A percentile compares a stretch with the other conserved stretches of the same genome.
phyloP scores from a whole-genome alignment of 2,329 filamentous ascomycete species.

The Fulvia fulva region DNA sequence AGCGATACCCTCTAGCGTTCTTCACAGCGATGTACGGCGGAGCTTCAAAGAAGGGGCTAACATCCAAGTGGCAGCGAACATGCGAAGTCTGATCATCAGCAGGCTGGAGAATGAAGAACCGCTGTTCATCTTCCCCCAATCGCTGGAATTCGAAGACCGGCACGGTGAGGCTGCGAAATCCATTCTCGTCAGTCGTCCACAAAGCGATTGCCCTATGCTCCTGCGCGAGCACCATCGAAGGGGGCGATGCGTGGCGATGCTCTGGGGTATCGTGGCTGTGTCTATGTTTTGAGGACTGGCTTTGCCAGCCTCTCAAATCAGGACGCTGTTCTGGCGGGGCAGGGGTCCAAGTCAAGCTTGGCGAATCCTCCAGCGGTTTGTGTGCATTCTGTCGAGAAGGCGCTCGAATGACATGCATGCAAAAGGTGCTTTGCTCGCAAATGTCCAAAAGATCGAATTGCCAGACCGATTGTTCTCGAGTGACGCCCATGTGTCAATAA shows the following conservation, averaged over 20 bases:
- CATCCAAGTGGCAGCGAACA: not conserved
- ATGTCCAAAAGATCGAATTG: no score
- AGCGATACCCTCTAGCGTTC: constrained; percentile 7
- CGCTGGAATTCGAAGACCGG: not conserved
- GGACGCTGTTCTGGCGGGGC: no score
- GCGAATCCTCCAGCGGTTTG: not conserved
- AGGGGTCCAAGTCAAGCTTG: not conserved
- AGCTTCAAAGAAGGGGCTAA: not conserved
- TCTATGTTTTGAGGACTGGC: not conserved
- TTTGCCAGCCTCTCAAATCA: not conserved
- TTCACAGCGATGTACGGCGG: constrained; percentile 5
- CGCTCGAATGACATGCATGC: no score
- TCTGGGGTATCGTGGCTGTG: not conserved
- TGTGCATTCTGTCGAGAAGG: no score
- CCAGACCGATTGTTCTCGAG: no score
- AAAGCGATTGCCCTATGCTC: not conserved
- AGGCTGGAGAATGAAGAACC: constrained; percentile 4
- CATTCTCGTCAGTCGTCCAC: not conserved
- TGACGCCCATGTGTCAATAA: no score
- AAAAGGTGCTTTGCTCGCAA: no score
- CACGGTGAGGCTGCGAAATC: not conserved
- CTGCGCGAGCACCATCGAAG: not conserved
- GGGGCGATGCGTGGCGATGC: no score
- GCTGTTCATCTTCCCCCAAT: not conserved
- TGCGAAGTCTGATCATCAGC: not conserved